phyloP scores from a whole-genome alignment of 345 rosid species.

The Euclidium syriacum region DNA sequence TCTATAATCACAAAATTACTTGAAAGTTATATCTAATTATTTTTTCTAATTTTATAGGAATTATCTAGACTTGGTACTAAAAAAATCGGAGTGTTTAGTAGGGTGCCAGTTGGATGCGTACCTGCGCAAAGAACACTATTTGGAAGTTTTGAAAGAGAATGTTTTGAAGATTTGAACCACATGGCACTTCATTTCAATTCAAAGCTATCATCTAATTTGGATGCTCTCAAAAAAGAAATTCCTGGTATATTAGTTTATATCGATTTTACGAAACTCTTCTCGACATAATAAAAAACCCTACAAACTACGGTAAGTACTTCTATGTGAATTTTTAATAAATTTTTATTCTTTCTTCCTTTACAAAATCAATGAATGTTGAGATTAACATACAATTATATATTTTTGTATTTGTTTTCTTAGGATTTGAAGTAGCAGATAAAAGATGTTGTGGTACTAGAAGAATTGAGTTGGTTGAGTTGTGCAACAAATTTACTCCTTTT shows the following conservation, averaged over 20 bases:
- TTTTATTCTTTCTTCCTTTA: neutral
- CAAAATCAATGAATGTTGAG: neutral
- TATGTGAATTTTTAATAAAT: neutral
- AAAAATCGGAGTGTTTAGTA: constrained; percentile 21
- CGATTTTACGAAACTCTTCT: constrained; percentile 20
- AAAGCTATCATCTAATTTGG: constrained; percentile 17
- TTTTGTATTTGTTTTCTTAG: neutral
- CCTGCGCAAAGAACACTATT: constrained; percentile 24
- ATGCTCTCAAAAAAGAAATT: constrained; percentile 4
- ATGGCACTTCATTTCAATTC: constrained; percentile 25
- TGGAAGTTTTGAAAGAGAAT: constrained; percentile 16
- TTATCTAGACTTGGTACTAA: constrained; percentile 7
- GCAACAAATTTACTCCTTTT: constrained; percentile 19
- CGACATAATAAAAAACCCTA: constrained; percentile 16
- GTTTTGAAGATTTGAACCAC: constrained; percentile 14
- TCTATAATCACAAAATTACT: neutral
- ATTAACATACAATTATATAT: neutral
- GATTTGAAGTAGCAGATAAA: constrained; percentile 31
- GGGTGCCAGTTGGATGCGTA: constrained; percentile 22
- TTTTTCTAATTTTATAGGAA: neutral
- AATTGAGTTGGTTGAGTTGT: neutral
- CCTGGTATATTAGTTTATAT: constrained; percentile 7
- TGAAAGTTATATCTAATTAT: neutral
- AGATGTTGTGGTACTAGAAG: constrained; percentile 24
- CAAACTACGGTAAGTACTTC: neutral